phyloP scores from a whole-genome alignment of 805 yeast genomes.

The Saccharomycopsis lassenensis region DNA sequence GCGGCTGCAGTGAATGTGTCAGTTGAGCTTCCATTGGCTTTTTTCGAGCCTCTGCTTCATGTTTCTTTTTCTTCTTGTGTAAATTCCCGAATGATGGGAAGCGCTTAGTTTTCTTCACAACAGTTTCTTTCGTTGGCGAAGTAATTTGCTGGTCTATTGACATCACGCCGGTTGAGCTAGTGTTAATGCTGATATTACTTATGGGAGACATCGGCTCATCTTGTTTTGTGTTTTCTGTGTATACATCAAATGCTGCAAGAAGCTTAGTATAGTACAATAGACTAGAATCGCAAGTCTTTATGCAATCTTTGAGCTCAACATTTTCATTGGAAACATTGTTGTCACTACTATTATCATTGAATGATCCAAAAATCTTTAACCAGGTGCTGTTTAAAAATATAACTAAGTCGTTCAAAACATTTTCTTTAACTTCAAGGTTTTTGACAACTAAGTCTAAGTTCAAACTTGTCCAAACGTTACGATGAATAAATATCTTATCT shows the following conservation, averaged over 20 bases:
- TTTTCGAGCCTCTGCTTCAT: no score
- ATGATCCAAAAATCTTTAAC: no score
- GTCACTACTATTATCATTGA: no score
- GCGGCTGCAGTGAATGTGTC: conserved; percentile 2
- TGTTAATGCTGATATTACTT: no score
- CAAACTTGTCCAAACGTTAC: conserved; percentile 15
- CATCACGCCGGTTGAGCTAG: no score
- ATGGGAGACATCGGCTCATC: no score
- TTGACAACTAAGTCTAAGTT: conserved; percentile 2
- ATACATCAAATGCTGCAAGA: conserved; percentile 16
- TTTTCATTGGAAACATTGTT: neutral
- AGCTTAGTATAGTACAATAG: conserved; percentile 15
- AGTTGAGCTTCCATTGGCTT: no score
- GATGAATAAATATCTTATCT: conserved; percentile 8
- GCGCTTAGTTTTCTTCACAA: no score
- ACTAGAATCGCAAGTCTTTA: conserved; percentile 5
- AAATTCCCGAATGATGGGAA: no score
- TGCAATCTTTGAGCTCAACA: conserved; percentile 2
- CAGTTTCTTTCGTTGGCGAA: no score
- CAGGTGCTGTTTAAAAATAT: conserved; percentile 5
- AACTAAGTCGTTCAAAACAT: conserved; percentile 14
- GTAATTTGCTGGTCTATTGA: no score
- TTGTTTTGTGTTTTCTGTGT: neutral
- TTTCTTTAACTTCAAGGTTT: conserved; percentile 13
- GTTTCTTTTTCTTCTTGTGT: no score